Evolutionary conservation across 306 rosid species (phyloP), one percentile per base, ranked within the genome.

Genomic region (Rubus parviflorus): DNA sequence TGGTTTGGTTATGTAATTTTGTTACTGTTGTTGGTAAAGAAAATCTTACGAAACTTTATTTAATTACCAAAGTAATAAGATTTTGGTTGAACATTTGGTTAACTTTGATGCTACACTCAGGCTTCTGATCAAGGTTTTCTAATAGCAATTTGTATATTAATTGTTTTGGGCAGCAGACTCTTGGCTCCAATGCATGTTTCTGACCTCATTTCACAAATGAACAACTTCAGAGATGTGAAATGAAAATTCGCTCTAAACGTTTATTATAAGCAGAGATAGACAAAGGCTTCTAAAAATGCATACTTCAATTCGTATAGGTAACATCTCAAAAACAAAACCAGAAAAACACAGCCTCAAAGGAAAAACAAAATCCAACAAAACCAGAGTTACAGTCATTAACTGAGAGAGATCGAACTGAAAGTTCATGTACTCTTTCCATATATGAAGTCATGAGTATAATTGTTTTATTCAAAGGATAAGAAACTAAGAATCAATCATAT

Each of bases 381-480:
- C 42, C n/a, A 62, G 42, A 30, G 43, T 38, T 8, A 38, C 69
- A 64, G 11, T 63, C 22, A 63, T 6, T 3, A 15, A 37, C 17
- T 63, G 68, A 35, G 45, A 62, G 16, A 62, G 68, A 7, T n/a
- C n/a, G n/a, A 45, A 4, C 77, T 10, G 20, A 43, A n/a, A 54
- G 51, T 43, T 72, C 53, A 22, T 53, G 20, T 53, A 43, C 38
- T 8, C 8, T 76, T 70, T 76, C 68, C 47, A 40, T 37, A 40
- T 37, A 57, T 48, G 22, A 67, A 20, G 38, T 64, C 42, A 49
- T 41, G 62, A 47, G 48, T 70, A 62, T 70, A 37, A 13, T 60
- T 57, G 56, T 58, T 74, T 82, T 62, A 45, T 74, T 68, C 72
- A 51, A 45, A 63, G 22, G 19, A 37, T 30, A 61, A 51, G 60